Base-by-base conservation (phyloP, 306 rosid species). In the Aeschynomene evenia region DNA sequence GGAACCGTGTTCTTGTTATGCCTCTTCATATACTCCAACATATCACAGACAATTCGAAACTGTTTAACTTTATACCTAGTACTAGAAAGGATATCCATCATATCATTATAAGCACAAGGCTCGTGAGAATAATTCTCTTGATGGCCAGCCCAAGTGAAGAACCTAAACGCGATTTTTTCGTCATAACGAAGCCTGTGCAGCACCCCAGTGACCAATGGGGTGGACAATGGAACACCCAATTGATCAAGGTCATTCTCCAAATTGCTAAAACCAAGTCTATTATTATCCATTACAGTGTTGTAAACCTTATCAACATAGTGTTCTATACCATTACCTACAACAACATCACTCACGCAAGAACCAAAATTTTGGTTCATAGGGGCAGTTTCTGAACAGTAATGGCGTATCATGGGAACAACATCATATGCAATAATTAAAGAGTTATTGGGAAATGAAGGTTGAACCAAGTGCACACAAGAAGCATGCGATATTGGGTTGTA, bases 1-100 rank as follows among this genome's bases (percentile, higher is more conserved):
- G 94, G 98, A 79, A 90, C 86, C 0, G 34, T 66, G 46, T 57
- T 82, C 83, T 82, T 88, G 72, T 73, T 58, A 62, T 86, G 85
- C 85, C 97, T 86, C 86, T 90, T 93, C 98, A 88, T 86, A 42
- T 90, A 87, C 48, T 93, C 98, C 83, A 93, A 79, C 23, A 90
- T 14, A 23, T 90, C 96, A 14, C 97, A 90, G 62, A 93, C 91
- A 29, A 93, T 84, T 65, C 97, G 79, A 76, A 93, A 93, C 83
- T 88, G 97, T 80, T 82, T 93, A 8, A 84, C 85, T 76, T 88
- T 90, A 68, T 88, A 84, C 77, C 36, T 86, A 2, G 97, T 88
- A 71, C 91, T 77, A 15, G 98, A 90, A 20, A 93, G 28, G 53
- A 87, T 90, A 40, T 90, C 97, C 53, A 93, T 88, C 98, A 93